These are phyloP conservation scores for Sordariomycetes sp. DNA, from an alignment of 2,329 filamentous ascomycete species.

Conservation along the genomic window DNA sequence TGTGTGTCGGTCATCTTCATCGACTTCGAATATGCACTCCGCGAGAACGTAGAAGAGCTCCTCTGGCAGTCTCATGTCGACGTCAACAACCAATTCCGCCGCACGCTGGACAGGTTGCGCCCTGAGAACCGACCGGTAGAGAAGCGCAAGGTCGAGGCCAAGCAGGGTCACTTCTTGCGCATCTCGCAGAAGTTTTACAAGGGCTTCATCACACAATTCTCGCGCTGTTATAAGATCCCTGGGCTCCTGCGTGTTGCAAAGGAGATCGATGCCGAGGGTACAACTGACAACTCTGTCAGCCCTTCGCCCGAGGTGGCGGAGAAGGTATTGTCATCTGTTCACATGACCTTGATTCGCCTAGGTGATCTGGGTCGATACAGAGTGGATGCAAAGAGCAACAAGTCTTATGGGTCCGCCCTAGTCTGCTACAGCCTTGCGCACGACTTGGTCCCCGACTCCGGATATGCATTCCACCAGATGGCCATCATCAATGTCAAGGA, in stretches of 20 bases:
- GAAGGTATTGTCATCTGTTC: constrained; percentile 65
- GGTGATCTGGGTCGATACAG: constrained; percentile 89
- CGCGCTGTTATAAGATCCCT: constrained; percentile 46
- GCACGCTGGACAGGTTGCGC: constrained; percentile 49
- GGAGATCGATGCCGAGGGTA: constrained; percentile 31
- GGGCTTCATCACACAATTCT: constrained; percentile 71
- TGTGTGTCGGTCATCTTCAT: constrained; percentile 65
- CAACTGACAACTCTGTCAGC: constrained; percentile 33
- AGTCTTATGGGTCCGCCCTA: constrained; percentile 68
- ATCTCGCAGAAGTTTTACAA: constrained; percentile 83
- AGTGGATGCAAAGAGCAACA: constrained; percentile 61
- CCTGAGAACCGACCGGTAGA: constrained; percentile 41
- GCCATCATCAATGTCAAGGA: constrained; percentile 76
- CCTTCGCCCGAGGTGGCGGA: constrained; percentile 39
- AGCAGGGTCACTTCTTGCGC: constrained; percentile 79
- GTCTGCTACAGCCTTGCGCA: constrained; percentile 79
- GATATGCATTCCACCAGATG: constrained; percentile 81
- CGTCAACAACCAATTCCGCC: constrained; percentile 72
- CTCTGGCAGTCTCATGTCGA: constrained; percentile 74
- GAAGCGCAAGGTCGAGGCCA: constrained; percentile 70
- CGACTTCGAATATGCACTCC: constrained; percentile 58
- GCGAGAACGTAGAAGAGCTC: constrained; percentile 55
- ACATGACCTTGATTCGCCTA: constrained; percentile 74
- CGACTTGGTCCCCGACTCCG: constrained; percentile 68
- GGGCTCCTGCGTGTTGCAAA: constrained; percentile 34